Evolutionary conservation across 2,329 filamentous ascomycete species (phyloP).

Genomic region (Diplodia scrobiculata): DNA sequence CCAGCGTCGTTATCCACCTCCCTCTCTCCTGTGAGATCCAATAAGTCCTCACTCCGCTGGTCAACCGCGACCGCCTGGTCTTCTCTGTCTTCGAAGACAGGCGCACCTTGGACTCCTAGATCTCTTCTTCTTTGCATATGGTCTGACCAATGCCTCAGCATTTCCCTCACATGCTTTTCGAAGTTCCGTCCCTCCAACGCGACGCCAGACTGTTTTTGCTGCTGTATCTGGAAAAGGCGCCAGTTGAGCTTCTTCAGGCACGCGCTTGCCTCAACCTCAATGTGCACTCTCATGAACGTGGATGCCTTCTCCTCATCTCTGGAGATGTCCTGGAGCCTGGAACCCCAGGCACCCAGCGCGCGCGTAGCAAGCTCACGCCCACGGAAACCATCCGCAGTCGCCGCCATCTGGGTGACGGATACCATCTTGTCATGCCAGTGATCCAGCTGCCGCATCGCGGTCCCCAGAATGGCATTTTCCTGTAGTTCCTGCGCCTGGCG

Average conservation of each 20-base stretch:
- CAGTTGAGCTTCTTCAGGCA: slow-evolving; percentile 61
- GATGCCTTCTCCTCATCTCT: slow-evolving; percentile 46
- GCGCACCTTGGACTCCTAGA: slow-evolving; percentile 30
- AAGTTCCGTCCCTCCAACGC: slow-evolving; percentile 57
- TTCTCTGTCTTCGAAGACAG: slow-evolving; percentile 30
- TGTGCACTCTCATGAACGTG: slow-evolving; percentile 51
- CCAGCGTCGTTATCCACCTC: slow-evolving; percentile 36
- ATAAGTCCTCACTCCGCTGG: neutral
- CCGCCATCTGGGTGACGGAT: slow-evolving; percentile 32
- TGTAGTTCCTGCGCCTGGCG: slow-evolving; percentile 41
- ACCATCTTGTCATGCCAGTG: slow-evolving; percentile 49
- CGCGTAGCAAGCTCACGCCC: slow-evolving; percentile 38
- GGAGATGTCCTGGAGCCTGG: slow-evolving; percentile 38
- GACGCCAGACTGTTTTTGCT: slow-evolving; percentile 55
- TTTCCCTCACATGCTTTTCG: slow-evolving; percentile 57
- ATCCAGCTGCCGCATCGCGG: slow-evolving; percentile 43
- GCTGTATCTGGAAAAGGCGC: slow-evolving; percentile 58
- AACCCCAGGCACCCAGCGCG: slow-evolving; percentile 35
- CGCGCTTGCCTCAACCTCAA: slow-evolving; percentile 51
- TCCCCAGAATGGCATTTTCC: slow-evolving; percentile 34
- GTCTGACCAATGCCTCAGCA: slow-evolving; percentile 59
- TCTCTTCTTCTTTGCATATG: slow-evolving; percentile 43
- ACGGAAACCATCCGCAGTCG: slow-evolving; percentile 37
- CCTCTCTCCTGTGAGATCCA: neutral
- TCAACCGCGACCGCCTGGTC: neutral